Conservation (phyloP, 768 basidiomycete genomes). For the Russula abietina region DNA sequence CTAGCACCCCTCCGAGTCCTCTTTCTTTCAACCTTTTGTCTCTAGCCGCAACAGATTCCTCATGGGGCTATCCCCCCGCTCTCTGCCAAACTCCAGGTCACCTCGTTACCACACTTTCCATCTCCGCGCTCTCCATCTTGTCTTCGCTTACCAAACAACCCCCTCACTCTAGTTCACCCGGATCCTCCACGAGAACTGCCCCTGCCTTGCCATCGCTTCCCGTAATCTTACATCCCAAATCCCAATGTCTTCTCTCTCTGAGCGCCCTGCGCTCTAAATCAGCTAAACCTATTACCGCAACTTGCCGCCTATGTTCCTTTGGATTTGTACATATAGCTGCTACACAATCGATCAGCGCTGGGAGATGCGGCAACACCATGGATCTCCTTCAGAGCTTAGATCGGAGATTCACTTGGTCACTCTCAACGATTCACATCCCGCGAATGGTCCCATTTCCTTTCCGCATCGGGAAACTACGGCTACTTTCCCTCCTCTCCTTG, state of each 20-base stretch:
- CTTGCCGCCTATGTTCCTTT: slow-evolving; percentile 19
- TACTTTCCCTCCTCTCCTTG: slow-evolving; percentile 18
- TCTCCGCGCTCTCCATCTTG: slow-evolving; percentile 23
- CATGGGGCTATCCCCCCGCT: slow-evolving; percentile 23
- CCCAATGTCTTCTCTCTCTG: slow-evolving; percentile 16
- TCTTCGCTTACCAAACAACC: slow-evolving; percentile 17
- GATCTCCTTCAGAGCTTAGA: slow-evolving; percentile 20
- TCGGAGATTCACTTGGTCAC: slow-evolving; percentile 16
- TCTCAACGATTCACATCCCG: slow-evolving; percentile 23
- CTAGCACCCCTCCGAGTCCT: slow-evolving; percentile 5
- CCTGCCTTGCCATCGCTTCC: slow-evolving; percentile 17
- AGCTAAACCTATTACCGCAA: slow-evolving; percentile 23
- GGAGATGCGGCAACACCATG: slow-evolving; percentile 20
- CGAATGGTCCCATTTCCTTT: slow-evolving; percentile 20
- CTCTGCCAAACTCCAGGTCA: slow-evolving; percentile 24
- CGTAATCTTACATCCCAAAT: slow-evolving; percentile 22
- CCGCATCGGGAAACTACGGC: slow-evolving; percentile 19
- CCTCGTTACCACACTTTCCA: slow-evolving; percentile 25
- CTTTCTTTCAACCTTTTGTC: slow-evolving; percentile 18
- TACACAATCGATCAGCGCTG: slow-evolving; percentile 22
- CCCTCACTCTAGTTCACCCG: slow-evolving; percentile 19
- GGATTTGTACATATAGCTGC: slow-evolving; percentile 2
- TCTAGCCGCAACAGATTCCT: slow-evolving; percentile 21
- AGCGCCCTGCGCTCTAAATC: slow-evolving; percentile 23
- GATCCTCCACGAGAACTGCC: slow-evolving; percentile 20